phyloP scores from a whole-genome alignment of 2,329 filamentous ascomycete species.

The Madurella fahalii region DNA sequence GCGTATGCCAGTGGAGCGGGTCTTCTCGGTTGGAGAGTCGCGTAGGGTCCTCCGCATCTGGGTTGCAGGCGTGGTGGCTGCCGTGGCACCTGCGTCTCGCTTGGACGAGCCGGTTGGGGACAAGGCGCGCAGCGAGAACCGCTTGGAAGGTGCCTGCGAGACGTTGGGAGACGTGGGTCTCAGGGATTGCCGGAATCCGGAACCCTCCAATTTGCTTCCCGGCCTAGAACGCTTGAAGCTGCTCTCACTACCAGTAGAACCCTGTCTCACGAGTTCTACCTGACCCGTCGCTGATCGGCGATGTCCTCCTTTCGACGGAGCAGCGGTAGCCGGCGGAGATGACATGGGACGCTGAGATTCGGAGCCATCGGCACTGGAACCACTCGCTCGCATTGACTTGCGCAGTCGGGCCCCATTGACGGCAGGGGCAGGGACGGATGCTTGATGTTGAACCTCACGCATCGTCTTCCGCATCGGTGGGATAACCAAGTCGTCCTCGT shows the following conservation, averaged over 20 bases:
- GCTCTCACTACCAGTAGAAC: conserved; percentile 68
- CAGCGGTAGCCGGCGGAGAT: background rate
- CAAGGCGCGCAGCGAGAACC: conserved; percentile 65
- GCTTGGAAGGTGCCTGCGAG: conserved; percentile 26
- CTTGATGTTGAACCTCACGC: conserved; percentile 21
- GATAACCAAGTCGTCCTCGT: conserved; percentile 13
- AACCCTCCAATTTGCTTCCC: conserved; percentile 40
- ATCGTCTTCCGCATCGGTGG: conserved; percentile 24
- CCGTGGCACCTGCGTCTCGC: conserved; percentile 38
- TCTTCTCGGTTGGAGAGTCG: conserved; percentile 31
- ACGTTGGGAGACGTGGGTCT: conserved; percentile 41
- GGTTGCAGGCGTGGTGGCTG: conserved; percentile 27
- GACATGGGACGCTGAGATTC: conserved; percentile 12
- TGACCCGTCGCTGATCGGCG: conserved; percentile 7
- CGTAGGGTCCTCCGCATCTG: conserved; percentile 47
- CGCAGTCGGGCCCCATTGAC: conserved; percentile 32
- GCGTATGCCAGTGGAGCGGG: conserved; percentile 31
- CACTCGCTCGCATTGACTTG: conserved; percentile 27
- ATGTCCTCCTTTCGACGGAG: background rate
- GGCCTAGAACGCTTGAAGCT: conserved; percentile 70
- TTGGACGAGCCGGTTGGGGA: conserved; percentile 60
- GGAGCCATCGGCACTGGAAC: conserved; percentile 2
- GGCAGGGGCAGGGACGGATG: conserved; percentile 4
- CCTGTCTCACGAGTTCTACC: conserved; percentile 38
- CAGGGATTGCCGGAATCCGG: conserved; percentile 72